Conservation (phyloP, 805 yeast genomes). For the Zygoascus tannicola region DNA sequence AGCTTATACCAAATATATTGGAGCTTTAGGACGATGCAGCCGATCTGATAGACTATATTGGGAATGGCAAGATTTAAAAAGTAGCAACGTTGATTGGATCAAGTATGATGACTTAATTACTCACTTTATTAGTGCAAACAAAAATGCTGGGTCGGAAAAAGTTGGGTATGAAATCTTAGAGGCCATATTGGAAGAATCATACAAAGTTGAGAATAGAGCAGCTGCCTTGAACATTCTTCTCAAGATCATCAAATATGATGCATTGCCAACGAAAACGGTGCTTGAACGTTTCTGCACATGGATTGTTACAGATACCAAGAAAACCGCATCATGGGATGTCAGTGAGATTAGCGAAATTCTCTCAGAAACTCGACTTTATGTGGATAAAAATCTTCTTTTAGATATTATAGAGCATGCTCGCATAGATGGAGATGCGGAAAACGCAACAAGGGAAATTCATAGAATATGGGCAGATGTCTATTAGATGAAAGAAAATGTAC, state of each 20-base stretch:
- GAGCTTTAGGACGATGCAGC: slow-evolving; percentile 20
- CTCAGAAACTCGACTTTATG: background rate
- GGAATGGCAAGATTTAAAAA: slow-evolving; percentile 16
- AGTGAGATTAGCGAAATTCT: background rate
- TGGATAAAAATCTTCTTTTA: background rate
- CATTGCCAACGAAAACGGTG: slow-evolving; percentile 8
- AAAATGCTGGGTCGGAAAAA: slow-evolving; percentile 7
- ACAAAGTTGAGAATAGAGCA: slow-evolving; percentile 2
- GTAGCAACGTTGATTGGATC: slow-evolving; percentile 7
- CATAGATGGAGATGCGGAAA: background rate
- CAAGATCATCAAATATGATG: slow-evolving; percentile 14
- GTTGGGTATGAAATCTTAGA: slow-evolving; percentile 14
- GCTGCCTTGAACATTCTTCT: slow-evolving; percentile 11
- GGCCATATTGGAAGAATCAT: slow-evolving; percentile 13
- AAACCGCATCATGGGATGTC: background rate
- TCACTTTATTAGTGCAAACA: slow-evolving; percentile 21
- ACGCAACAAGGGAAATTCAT: background rate
- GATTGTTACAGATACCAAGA: background rate
- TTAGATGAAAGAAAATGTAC: background rate
- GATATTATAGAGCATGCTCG: background rate
- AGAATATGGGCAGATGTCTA: slow-evolving; percentile 2
- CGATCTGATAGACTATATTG: slow-evolving; percentile 14
- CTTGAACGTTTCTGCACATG: background rate
- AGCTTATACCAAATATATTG: slow-evolving; percentile 17
- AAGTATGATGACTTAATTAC: slow-evolving; percentile 15